A percentile compares a stretch with the other conserved stretches of the same genome.
Conservation (phyloP, 352 stramenopile genomes). For the Peronospora belbahrii region DNA sequence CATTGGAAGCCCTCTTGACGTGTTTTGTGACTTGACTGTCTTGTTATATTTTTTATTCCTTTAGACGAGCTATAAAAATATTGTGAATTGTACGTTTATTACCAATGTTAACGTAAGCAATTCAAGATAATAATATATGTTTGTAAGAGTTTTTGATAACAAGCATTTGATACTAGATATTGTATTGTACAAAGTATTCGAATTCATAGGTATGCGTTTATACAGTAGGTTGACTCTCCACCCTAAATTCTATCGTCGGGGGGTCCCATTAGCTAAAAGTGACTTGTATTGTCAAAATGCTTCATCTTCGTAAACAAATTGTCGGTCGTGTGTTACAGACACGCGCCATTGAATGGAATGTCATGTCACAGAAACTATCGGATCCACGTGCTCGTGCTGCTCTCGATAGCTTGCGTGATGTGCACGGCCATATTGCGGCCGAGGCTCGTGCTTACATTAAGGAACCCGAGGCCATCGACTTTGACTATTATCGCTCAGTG, state of each 20-base stretch:
- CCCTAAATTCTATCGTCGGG: conserved; percentile 24
- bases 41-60: no score
- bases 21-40: no score
- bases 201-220: conserved; percentile 12
- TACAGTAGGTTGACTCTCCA: conserved; percentile 15
- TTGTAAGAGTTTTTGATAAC: no score
- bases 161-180: background rate
- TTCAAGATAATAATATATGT: background rate
- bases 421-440: conserved; percentile 69
- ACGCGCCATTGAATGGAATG: conserved; percentile 59
- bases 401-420: conserved; percentile 68
- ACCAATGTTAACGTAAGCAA: no score
- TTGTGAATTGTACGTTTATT: conserved; percentile 13
- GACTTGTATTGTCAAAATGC: conserved; percentile 32
- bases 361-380: conserved; percentile 65
- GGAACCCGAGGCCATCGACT: conserved; percentile 79
- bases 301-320: conserved; percentile 73
- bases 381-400: conserved; percentile 69
- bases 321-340: conserved; percentile 48
- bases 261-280: conserved; percentile 29
- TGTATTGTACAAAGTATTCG: background rate
- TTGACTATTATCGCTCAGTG: conserved; percentile 79
- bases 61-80: no score
- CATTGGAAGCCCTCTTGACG: conserved; percentile 24
- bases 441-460: conserved; percentile 66